Conservation (phyloP, 257 asterid species). For the Solanum arcanum region DNA sequence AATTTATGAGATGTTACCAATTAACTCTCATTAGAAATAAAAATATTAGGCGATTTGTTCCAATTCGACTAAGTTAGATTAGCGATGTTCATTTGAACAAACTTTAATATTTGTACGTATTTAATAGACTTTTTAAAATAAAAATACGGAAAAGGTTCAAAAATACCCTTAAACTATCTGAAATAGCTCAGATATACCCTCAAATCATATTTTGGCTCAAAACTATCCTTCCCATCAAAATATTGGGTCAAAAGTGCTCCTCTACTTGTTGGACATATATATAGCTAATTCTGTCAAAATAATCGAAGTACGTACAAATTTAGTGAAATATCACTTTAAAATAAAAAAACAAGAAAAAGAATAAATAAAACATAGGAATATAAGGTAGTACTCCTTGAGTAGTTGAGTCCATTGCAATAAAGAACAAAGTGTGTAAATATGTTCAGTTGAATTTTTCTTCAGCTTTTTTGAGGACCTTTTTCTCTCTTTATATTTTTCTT, state of each 20-base stretch:
- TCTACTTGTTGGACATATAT: not conserved
- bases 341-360: not conserved
- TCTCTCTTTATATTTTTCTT: not conserved
- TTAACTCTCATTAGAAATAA: not conserved
- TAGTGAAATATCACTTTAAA: not conserved
- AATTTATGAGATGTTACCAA: not conserved
- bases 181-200: too few relatives aligned
- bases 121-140: too few relatives aligned
- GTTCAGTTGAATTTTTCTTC: not conserved
- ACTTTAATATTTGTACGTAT: too few relatives aligned
- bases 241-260: too few relatives aligned
- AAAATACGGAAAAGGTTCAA: too few relatives aligned
- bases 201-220: too few relatives aligned
- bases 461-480: not conserved
- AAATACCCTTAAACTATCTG: too few relatives aligned
- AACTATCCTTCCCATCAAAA: too few relatives aligned
- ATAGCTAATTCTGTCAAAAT: not conserved
- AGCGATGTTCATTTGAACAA: not conserved
- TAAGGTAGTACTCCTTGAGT: not conserved
- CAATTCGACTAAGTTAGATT: not conserved
- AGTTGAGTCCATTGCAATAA: not conserved
- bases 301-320: not conserved
- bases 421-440: not conserved
- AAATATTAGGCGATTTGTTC: too few relatives aligned
- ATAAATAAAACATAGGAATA: not conserved